Percentiles rank a stretch among this genome's conserved stretches.
Evolutionary conservation across 768 basidiomycete genomes (phyloP).

Genomic region (Gloeophyllum trabeum): DNA sequence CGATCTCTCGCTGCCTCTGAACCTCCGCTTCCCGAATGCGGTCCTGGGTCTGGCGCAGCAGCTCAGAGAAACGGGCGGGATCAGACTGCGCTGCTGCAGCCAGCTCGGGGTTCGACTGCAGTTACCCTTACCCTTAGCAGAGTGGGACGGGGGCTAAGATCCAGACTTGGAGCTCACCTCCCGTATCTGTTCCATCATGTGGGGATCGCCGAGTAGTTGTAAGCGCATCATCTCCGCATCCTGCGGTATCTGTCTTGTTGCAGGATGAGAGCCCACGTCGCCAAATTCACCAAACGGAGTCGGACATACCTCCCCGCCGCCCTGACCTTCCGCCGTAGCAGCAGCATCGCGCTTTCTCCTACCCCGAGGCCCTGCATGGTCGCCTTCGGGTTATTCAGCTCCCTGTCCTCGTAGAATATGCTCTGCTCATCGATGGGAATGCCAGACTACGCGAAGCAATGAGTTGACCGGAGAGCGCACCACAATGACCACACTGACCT

Average conservation of each 20-base stretch:
- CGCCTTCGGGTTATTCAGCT: conserved; percentile 51
- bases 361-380: conserved; percentile 64
- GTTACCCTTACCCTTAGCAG: background rate
- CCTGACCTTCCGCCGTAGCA: conserved; percentile 51
- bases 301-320: conserved; percentile 33
- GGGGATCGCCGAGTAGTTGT: conserved; percentile 77
- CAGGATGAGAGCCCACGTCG: background rate
- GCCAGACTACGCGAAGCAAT: conserved; percentile 41
- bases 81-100: conserved; percentile 58
- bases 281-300: too few relatives aligned
- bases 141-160: background rate
- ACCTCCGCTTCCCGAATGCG: conserved; percentile 43
- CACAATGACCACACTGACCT: conserved; percentile 42
- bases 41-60: conserved; percentile 51
- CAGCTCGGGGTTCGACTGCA: conserved; percentile 72
- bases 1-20: conserved; percentile 48
- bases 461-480: background rate
- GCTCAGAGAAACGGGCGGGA: conserved; percentile 64
- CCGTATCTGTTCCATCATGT: conserved; percentile 63
- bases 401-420: conserved; percentile 55
- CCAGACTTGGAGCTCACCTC: conserved; percentile 37
- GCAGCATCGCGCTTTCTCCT: conserved; percentile 49
- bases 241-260: conserved; percentile 50
- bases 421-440: conserved; percentile 65
- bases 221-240: conserved; percentile 88